These are phyloP conservation scores for Priceomyces carsonii DNA, from an alignment of 805 yeast genomes.

Conservation along the genomic window DNA sequence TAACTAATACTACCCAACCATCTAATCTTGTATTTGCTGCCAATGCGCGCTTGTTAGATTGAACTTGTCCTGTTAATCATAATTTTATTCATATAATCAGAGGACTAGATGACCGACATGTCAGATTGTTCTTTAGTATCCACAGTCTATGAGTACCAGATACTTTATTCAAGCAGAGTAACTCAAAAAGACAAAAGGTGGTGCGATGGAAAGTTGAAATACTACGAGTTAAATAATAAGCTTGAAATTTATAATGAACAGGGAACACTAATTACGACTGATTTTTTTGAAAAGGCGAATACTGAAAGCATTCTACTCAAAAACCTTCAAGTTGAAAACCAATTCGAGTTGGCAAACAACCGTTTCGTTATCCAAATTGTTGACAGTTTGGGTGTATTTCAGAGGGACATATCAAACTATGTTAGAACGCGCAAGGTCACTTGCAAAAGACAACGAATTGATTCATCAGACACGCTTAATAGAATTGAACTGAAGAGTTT, in stretches of 20 bases:
- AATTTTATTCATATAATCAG: too few species aligned
- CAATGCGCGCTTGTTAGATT: too few species aligned
- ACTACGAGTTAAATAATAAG: constrained; percentile 50
- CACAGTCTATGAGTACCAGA: constrained; percentile 45
- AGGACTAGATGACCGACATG: too few species aligned
- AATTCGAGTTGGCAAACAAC: constrained; percentile 26
- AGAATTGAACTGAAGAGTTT: too few species aligned
- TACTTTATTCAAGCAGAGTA: constrained; percentile 47
- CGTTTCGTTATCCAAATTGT: constrained; percentile 29
- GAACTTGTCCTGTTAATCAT: too few species aligned
- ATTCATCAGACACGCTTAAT: too few species aligned
- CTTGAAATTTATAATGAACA: constrained; percentile 42
- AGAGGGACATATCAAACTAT: constrained; percentile 36
- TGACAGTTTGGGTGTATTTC: constrained; percentile 30
- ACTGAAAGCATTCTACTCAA: constrained; percentile 17
- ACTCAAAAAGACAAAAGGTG: constrained; percentile 50
- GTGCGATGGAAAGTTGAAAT: constrained; percentile 51
- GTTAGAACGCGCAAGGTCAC: constrained; percentile 12
- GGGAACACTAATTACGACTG: constrained; percentile 32
- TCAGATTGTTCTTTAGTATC: too few species aligned
- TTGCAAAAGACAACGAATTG: neutral
- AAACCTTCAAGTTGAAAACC: constrained; percentile 18
- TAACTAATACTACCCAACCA: neutral
- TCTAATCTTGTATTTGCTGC: neutral
- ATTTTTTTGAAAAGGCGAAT: constrained; percentile 27